Evolutionary conservation across 441 rosid genomes (phyloP).

Genomic region (Corymbia citriodora): DNA sequence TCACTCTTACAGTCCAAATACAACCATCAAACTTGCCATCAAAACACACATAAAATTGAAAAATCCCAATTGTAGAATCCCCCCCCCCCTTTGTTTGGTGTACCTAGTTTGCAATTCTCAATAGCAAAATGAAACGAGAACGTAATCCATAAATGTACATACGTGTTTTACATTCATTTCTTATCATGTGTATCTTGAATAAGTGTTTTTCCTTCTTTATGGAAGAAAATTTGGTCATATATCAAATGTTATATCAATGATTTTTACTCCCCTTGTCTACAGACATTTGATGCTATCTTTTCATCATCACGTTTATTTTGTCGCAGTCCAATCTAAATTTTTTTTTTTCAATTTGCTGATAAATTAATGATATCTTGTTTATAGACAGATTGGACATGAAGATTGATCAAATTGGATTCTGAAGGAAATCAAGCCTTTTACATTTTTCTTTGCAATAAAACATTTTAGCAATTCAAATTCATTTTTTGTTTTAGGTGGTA

Average conservation of each 20-base stretch:
- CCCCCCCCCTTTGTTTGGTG: background rate
- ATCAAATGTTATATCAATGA: background rate
- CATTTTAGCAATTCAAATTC: background rate
- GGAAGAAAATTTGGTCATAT: background rate
- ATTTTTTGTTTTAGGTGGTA: background rate
- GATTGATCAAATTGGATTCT: accelerated
- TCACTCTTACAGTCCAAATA: background rate
- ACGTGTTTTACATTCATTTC: accelerated
- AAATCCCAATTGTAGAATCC: background rate
- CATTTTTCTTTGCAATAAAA: background rate
- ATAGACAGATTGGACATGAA: background rate
- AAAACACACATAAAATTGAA: accelerated
- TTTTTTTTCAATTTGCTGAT: background rate
- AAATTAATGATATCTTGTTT: background rate
- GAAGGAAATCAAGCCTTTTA: background rate
- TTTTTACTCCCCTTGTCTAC: background rate
- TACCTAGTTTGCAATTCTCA: background rate
- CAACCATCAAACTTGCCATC: background rate
- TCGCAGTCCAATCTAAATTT: background rate
- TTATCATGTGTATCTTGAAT: background rate
- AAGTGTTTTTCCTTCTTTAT: background rate
- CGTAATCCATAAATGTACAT: background rate
- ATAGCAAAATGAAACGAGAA: background rate
- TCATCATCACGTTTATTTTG: accelerated
- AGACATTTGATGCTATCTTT: accelerated